phyloP scores from a whole-genome alignment of 139 green algal genomes.

The Closterium sp. region DNA sequence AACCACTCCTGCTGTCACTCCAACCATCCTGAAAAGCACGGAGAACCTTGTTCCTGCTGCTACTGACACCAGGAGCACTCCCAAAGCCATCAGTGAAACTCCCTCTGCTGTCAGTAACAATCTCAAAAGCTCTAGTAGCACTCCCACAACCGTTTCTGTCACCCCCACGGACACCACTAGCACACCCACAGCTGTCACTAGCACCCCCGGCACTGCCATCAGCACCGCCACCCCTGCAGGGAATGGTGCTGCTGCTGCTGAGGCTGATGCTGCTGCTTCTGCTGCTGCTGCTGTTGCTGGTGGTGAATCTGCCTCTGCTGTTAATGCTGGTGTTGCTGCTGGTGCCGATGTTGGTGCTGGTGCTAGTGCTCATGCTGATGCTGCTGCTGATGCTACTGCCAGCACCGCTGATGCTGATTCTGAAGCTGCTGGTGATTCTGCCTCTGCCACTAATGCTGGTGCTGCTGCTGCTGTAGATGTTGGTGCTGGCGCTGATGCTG shows the following conservation, averaged over 20 bases:
- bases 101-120: not conserved
- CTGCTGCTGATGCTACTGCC: too few species aligned
- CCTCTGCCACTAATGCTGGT: too few species aligned
- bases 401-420: too few species aligned
- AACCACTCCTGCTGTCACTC: not conserved
- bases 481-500: too few species aligned
- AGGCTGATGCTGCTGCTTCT: not conserved
- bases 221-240: too few species aligned
- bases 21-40: not conserved
- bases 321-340: not conserved
- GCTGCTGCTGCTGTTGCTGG: not conserved
- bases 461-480: too few species aligned
- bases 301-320: not conserved
- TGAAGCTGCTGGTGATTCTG: not conserved
- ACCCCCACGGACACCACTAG: not conserved
- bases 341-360: not conserved
- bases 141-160: not conserved
- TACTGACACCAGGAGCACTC: not conserved
- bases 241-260: not conserved
- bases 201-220: not conserved
- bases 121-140: not conserved
- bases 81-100: not conserved
- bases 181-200: not conserved
- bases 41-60: not conserved
- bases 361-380: not conserved